Evolutionary conservation across 768 basidiomycete genomes (phyloP).

Genomic region (Fomitopsis serialis): DNA sequence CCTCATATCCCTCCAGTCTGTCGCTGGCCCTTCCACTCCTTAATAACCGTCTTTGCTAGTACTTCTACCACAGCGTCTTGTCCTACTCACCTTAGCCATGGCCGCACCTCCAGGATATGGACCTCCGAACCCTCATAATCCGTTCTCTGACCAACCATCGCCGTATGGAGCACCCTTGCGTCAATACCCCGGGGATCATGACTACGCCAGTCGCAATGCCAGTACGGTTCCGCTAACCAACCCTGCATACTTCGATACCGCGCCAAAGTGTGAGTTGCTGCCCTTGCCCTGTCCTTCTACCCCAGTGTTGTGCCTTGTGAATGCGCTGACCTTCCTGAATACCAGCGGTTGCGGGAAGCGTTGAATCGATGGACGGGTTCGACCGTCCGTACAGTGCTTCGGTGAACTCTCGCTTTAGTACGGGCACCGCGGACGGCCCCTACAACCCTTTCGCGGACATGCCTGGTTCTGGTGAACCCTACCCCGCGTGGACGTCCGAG

Average conservation of each 20-base stretch:
- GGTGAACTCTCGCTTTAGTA: conserved; percentile 29
- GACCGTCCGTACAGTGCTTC: conserved; percentile 25
- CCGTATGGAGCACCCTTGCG: conserved; percentile 22
- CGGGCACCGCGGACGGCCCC: conserved; percentile 13
- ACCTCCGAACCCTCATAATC: conserved; percentile 26
- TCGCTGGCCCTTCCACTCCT: conserved; percentile 25
- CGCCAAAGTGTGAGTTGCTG: conserved; percentile 2
- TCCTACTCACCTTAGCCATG: conserved; percentile 19
- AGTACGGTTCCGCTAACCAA: conserved; percentile 24
- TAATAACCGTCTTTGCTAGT: conserved; percentile 6
- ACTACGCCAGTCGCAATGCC: conserved; percentile 23
- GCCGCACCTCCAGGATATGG: conserved; percentile 29
- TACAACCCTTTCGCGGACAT: conserved; percentile 23
- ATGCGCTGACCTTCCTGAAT: conserved; percentile 4
- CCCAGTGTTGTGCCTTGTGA: conserved; percentile 7
- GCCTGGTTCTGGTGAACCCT: conserved; percentile 49
- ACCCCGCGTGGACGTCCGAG: conserved; percentile 93
- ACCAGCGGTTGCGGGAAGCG: conserved; percentile 20
- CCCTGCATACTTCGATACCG: conserved; percentile 20
- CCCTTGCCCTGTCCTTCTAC: background rate
- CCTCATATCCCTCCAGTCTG: conserved; percentile 24
- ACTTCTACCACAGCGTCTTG: conserved; percentile 5
- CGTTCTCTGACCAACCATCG: conserved; percentile 21
- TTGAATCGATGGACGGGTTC: conserved; percentile 24
- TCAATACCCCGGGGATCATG: conserved; percentile 23